Evolutionary conservation across 805 yeast species (phyloP).

Genomic region (Metschnikowia koreensis): DNA sequence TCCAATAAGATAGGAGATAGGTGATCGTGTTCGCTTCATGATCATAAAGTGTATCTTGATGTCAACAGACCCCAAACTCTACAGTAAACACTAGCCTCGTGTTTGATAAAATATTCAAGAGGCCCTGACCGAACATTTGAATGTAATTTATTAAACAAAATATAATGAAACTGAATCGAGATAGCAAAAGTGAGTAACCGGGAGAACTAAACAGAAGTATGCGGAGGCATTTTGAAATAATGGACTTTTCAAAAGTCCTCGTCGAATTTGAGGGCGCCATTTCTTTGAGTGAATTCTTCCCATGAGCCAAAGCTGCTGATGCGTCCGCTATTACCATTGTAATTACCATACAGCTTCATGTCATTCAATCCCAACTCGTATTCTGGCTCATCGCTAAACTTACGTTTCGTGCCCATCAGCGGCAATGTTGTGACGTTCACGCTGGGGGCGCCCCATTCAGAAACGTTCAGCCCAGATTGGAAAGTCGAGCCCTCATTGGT

Average conservation of each 20-base stretch:
- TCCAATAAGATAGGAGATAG: no score
- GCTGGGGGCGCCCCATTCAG: slow-evolving; percentile 35
- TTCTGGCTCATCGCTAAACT: slow-evolving; percentile 4
- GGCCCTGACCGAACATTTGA: not conserved
- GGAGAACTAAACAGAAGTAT: not conserved
- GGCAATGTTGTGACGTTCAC: slow-evolving; percentile 8
- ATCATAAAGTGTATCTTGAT: no score
- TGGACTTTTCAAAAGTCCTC: slow-evolving; percentile 43
- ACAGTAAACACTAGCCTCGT: no score
- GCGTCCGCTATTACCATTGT: not conserved
- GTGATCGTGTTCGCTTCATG: no score
- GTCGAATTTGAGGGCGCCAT: slow-evolving; percentile 46
- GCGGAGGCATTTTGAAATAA: not conserved
- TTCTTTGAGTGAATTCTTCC: slow-evolving; percentile 29
- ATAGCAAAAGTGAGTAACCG: not conserved
- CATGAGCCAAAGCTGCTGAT: slow-evolving; percentile 7
- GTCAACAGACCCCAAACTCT: no score
- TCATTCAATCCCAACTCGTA: not conserved
- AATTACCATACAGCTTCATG: not conserved
- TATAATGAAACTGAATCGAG: not conserved
- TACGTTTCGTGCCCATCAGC: slow-evolving; percentile 10
- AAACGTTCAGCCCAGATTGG: slow-evolving; percentile 39
- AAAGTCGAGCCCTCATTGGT: slow-evolving; percentile 43
- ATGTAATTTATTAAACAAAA: not conserved
- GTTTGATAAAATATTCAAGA: not conserved